Percentiles rank a stretch among this genome's conserved stretches.
Evolutionary conservation across 352 stramenopile genomes (phyloP).

Genomic region (Aphanomyces astaci): DNA sequence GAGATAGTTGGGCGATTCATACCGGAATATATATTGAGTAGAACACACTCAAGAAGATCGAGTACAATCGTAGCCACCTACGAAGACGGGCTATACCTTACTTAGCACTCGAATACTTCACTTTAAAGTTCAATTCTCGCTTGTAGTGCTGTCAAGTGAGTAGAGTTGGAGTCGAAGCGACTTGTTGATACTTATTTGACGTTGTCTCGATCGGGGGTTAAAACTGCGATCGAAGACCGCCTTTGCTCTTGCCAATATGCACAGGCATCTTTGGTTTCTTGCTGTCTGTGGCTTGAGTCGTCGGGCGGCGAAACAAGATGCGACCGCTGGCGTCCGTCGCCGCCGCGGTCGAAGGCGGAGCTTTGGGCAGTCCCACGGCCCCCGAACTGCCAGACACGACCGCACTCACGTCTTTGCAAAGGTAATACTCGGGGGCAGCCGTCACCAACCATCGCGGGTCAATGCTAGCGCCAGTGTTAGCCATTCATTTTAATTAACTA

Average conservation of each 20-base stretch:
- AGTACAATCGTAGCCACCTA: no score
- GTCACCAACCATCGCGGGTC: constrained; percentile 66
- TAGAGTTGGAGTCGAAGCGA: no score
- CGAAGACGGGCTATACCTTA: no score
- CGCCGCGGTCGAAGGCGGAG: constrained; percentile 15
- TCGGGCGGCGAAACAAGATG: constrained; percentile 69
- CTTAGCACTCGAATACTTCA: no score
- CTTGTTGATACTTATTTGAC: no score
- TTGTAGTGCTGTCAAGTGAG: no score
- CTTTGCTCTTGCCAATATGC: constrained; percentile 78
- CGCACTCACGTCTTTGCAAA: constrained; percentile 54
- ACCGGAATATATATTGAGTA: no score
- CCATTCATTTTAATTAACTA: no score
- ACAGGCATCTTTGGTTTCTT: constrained; percentile 50
- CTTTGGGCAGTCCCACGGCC: constrained; percentile 48
- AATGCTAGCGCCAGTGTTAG: constrained; percentile 28
- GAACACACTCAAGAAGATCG: no score
- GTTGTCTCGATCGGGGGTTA: no score
- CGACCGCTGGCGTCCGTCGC: constrained; percentile 36
- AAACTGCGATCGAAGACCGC: constrained; percentile 67
- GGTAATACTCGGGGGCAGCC: constrained; percentile 65
- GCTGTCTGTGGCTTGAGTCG: constrained; percentile 10
- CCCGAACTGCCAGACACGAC: constrained; percentile 61
- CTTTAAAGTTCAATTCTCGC: no score
- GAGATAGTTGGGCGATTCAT: no score